A percentile compares a stretch with the other conserved stretches of the same genome.
phyloP scores from a whole-genome alignment of 805 yeast genomes.

The Suhomyces kilbournensis region DNA sequence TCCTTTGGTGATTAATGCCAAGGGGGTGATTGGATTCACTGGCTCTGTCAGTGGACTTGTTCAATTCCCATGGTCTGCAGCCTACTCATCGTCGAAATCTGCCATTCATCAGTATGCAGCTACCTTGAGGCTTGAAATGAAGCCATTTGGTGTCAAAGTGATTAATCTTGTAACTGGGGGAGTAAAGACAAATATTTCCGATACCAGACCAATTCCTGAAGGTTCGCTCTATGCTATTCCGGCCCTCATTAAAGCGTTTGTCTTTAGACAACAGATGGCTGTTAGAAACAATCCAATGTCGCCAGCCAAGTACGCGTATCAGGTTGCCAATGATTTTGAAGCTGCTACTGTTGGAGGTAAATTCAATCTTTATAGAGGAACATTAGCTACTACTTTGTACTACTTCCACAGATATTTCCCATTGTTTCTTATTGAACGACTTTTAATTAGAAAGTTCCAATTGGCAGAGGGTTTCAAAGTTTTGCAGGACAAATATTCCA shows the following conservation, averaged over 20 bases:
- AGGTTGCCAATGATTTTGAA: constrained; percentile 52
- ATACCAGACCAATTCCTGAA: constrained; percentile 57
- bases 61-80: constrained; percentile 68
- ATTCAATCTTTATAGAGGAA: constrained; percentile 59
- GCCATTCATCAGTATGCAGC: constrained; percentile 73
- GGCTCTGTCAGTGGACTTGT: constrained; percentile 67
- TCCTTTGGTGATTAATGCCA: constrained; percentile 55
- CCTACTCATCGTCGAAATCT: constrained; percentile 68
- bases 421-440: constrained; percentile 42
- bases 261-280: constrained; percentile 57
- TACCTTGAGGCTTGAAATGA: constrained; percentile 60
- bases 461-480: constrained; percentile 24
- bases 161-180: constrained; percentile 74
- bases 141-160: constrained; percentile 69
- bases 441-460: constrained; percentile 35
- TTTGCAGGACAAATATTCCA: constrained; percentile 20
- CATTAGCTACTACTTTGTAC: constrained; percentile 34
- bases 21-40: constrained; percentile 70
- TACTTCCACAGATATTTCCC: constrained; percentile 35
- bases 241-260: constrained; percentile 50
- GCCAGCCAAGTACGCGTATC: constrained; percentile 54
- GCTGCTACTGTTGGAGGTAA: constrained; percentile 28
- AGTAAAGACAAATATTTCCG: constrained; percentile 68
- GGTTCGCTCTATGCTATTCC: constrained; percentile 51
- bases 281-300: constrained; percentile 55